Base-by-base conservation (phyloP, 805 yeast species). In the Metschnikowia arizonensis region DNA sequence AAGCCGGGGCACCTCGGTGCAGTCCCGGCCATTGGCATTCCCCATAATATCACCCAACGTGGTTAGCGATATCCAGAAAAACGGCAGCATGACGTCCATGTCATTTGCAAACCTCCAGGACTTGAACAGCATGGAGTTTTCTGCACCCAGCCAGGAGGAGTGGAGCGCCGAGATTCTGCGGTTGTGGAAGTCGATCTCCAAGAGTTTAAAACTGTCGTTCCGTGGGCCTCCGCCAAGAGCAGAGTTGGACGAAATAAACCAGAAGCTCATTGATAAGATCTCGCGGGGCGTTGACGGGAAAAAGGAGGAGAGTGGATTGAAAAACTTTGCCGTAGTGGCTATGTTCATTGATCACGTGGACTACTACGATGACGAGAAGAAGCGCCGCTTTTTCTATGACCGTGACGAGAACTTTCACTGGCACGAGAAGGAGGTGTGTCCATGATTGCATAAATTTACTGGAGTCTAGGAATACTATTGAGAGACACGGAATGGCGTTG, bases 221-320 rank as follows among this genome's bases (percentile, higher is more conserved):
- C 76, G 85, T 45, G 82, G 81, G 52, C 96, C 96, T 0, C 64
- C 73, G 1, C 95, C 95, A 2, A 83, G 83, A n/a, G 66, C 80
- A 1, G 64, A 68, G 18, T 58, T 88, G 58, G 76, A 78, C 9
- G 70, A 69, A 6, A 82, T 79, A 33, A 78, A 78, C 46, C 69
- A 72, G 30, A 78, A 78, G 53, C 61, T 72, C 45, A 64, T 88
- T 35, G 95, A 88, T 62, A 78, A 85, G 42, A 82, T 88, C 38
- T 72, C 77, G 39, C 74, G 95, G 54, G 91, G 95, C 10, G 95
- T 88, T 14, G 95, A 88, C 63, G 95, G 95, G 6, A 74, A 78
- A 35, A 76, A 78, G 57, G 82, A 79, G 41, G 81, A 78, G 25
- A 79, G 78, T 23, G 81, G 83, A 0, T 65, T 75, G 45, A 82